Percentiles rank a stretch among this genome's conserved stretches.
phyloP scores from a whole-genome alignment of 345 rosid species.

The Bruguiera gymnorhiza region DNA sequence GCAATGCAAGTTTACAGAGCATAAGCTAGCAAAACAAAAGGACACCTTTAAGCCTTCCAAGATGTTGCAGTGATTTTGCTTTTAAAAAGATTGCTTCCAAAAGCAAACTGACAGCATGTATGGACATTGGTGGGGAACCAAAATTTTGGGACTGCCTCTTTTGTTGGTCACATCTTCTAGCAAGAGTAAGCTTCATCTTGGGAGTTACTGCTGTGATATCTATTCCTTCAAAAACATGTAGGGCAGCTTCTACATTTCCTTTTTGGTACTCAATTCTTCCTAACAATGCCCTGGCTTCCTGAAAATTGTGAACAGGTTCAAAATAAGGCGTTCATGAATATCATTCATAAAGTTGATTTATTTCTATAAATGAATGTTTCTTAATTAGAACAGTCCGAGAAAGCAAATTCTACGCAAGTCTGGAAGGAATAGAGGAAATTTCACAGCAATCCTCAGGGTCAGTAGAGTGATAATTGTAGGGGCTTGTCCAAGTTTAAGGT shows the following conservation, averaged over 20 bases:
- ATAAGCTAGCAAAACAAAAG: neutral
- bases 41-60: conserved; percentile 59
- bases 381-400: too few relatives aligned
- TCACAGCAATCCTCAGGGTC: too few relatives aligned
- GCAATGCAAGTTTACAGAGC: too few relatives aligned
- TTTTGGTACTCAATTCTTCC: conserved; percentile 73
- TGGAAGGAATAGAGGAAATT: too few relatives aligned
- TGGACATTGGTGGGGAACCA: conserved; percentile 47
- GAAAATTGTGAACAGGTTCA: conserved; percentile 4
- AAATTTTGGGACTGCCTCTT: conserved; percentile 44
- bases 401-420: too few relatives aligned
- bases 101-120: conserved; percentile 60
- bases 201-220: conserved; percentile 52
- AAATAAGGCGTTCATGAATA: neutral
- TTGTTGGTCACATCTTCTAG: conserved; percentile 40
- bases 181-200: conserved; percentile 50
- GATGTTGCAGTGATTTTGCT: conserved; percentile 60
- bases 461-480: too few relatives aligned
- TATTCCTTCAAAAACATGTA: conserved; percentile 74
- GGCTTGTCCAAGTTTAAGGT: too few relatives aligned
- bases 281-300: conserved; percentile 81
- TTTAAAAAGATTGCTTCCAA: conserved; percentile 68
- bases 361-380: neutral
- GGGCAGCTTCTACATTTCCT: conserved; percentile 64
- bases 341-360: neutral